Conservation (phyloP, 2,329 filamentous ascomycete species). For the Colletotrichum sp. region DNA sequence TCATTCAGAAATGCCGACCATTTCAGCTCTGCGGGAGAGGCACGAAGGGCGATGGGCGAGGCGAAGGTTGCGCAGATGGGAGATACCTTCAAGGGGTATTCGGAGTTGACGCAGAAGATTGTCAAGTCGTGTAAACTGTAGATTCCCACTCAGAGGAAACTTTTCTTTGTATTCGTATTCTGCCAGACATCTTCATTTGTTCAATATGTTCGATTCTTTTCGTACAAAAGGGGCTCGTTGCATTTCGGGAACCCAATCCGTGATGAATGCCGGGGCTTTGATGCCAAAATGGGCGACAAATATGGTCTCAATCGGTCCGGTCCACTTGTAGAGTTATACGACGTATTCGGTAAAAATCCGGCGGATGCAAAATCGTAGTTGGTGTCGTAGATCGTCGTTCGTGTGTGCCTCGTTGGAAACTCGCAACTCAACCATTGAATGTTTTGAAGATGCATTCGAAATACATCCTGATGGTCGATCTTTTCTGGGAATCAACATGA, state of each 20-base stretch:
- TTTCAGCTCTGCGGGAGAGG: neutral
- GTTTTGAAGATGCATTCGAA: neutral
- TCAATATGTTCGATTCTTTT: neutral
- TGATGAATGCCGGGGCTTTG: neutral
- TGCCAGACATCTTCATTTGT: neutral
- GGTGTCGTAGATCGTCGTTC: accelerated
- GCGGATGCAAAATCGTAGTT: neutral
- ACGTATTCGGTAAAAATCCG: neutral
- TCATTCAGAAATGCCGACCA: neutral
- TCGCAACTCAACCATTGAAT: neutral
- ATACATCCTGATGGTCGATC: neutral
- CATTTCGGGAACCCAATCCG: neutral
- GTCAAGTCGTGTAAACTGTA: neutral
- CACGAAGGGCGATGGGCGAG: neutral
- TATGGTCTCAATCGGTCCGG: neutral
- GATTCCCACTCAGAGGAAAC: neutral
- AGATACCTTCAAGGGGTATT: neutral
- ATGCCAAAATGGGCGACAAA: neutral
- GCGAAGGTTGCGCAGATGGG: neutral
- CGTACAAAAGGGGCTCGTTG: neutral
- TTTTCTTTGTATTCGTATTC: neutral
- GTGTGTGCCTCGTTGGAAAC: neutral
- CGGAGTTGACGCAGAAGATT: neutral
- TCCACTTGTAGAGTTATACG: neutral
- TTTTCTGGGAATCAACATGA: no score